These are phyloP conservation scores for Rostrohypoxylon terebratum DNA, from an alignment of 495 filamentous ascomycete species.

Conservation along the genomic window DNA sequence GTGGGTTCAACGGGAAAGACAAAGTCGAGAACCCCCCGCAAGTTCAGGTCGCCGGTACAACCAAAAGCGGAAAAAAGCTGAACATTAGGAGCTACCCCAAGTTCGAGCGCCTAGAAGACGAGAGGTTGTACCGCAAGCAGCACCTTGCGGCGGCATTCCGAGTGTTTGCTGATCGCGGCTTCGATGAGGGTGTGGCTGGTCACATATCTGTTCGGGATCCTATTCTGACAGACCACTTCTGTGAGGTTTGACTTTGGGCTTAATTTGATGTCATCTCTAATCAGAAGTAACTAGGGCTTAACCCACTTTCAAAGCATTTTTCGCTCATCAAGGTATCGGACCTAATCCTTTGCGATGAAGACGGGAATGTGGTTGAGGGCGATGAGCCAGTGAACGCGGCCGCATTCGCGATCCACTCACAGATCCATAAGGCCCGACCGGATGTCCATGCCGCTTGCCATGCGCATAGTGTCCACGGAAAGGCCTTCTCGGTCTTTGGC, in stretches of 20 bases:
- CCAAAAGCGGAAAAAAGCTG: slow-evolving; percentile 55
- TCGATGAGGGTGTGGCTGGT: slow-evolving; percentile 76
- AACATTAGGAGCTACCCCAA: slow-evolving; percentile 68
- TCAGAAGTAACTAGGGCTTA: slow-evolving; percentile 51
- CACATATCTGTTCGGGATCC: slow-evolving; percentile 64
- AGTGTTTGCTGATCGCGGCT: slow-evolving; percentile 75
- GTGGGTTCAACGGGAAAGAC: slow-evolving; percentile 24
- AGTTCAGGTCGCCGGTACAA: slow-evolving; percentile 51
- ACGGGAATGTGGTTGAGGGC: slow-evolving; percentile 61
- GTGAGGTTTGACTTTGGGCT: slow-evolving; percentile 35
- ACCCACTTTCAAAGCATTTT: slow-evolving; percentile 69
- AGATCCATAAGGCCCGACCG: slow-evolving; percentile 63
- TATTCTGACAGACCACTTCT: slow-evolving; percentile 63
- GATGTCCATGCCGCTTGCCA: slow-evolving; percentile 65
- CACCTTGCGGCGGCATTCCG: slow-evolving; percentile 79
- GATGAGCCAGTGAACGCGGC: slow-evolving; percentile 69
- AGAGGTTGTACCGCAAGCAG: slow-evolving; percentile 76
- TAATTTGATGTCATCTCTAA: neutral
- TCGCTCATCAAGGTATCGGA: slow-evolving; percentile 63
- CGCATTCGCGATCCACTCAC: slow-evolving; percentile 68
- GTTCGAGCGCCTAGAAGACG: slow-evolving; percentile 67
- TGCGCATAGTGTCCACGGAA: slow-evolving; percentile 62
- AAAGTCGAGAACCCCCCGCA: slow-evolving; percentile 40
- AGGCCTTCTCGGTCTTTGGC: slow-evolving; percentile 63
- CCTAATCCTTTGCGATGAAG: slow-evolving; percentile 65